A percentile compares a stretch with the other conserved stretches of the same genome.
phyloP scores from a whole-genome alignment of 2,329 filamentous ascomycete genomes.

The Penicillium oxalicum region DNA sequence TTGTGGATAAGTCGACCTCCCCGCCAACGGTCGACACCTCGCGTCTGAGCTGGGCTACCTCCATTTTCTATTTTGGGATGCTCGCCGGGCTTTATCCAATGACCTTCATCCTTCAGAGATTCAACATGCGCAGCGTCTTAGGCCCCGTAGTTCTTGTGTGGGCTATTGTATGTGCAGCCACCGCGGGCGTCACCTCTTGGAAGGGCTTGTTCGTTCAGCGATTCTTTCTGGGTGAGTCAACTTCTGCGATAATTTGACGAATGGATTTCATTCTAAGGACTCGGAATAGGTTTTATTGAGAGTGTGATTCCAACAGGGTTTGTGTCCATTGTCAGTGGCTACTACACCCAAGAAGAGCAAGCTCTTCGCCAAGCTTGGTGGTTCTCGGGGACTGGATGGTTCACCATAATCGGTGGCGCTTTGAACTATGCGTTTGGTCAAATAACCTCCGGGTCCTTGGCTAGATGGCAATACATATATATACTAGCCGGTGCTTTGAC shows the following conservation, averaged over 20 bases:
- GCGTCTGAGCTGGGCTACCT: conserved; percentile 69
- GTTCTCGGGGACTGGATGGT: conserved; percentile 54
- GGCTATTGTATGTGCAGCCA: conserved; percentile 62
- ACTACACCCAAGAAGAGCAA: conserved; percentile 62
- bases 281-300: conserved; percentile 48
- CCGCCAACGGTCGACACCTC: conserved; percentile 59
- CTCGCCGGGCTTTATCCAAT: conserved; percentile 67
- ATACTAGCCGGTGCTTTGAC: conserved; percentile 59
- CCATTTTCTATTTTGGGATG: conserved; percentile 76
- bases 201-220: conserved; percentile 61
- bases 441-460: conserved; percentile 49
- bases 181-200: conserved; percentile 59
- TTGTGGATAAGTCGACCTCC: conserved; percentile 46
- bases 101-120: conserved; percentile 64
- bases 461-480: conserved; percentile 66
- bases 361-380: conserved; percentile 60
- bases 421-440: conserved; percentile 65
- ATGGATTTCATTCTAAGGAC: conserved; percentile 4
- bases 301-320: conserved; percentile 61
- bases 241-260: neutral
- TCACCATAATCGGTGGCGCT: conserved; percentile 58
- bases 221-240: conserved; percentile 47
- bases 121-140: conserved; percentile 59
- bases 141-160: conserved; percentile 55
- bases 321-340: conserved; percentile 57